Conservation (phyloP, 2,329 filamentous ascomycete species). For the Sclerotinia sclerotiorum region DNA sequence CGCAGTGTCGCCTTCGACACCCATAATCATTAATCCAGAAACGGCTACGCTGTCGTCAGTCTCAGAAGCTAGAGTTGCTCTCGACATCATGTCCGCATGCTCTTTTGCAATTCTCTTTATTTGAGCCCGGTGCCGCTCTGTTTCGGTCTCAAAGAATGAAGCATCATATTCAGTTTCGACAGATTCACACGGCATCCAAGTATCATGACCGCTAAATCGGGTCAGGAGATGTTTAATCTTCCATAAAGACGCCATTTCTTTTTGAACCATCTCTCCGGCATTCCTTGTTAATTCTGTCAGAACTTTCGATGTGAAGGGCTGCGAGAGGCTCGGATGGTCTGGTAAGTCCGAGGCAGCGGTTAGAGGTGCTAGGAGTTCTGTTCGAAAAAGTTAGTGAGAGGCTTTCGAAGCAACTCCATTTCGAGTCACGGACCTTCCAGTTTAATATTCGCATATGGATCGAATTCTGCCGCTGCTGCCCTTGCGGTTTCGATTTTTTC, state of each 20-base stretch:
- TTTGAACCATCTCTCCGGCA: constrained; percentile 68
- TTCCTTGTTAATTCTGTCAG: constrained; percentile 70
- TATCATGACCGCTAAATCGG: constrained; percentile 71
- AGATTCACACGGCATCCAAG: constrained; percentile 61
- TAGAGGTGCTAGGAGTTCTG: constrained; percentile 73
- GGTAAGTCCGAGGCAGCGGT: constrained; percentile 73
- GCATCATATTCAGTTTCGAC: constrained; percentile 58
- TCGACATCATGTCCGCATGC: constrained; percentile 35
- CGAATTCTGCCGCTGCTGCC: constrained; percentile 63
- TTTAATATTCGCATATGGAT: constrained; percentile 71
- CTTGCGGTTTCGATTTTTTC: constrained; percentile 57
- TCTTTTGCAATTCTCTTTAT: constrained; percentile 32
- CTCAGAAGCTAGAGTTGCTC: constrained; percentile 32
- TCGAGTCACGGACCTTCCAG: constrained; percentile 60
- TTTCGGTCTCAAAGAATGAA: constrained; percentile 47
- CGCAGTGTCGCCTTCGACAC: constrained; percentile 16
- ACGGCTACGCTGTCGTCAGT: constrained; percentile 31
- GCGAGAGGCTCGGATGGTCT: constrained; percentile 70
- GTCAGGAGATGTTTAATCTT: constrained; percentile 73
- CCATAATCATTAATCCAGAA: constrained; percentile 22
- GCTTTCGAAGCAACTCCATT: not conserved
- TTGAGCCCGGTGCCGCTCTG: constrained; percentile 31
- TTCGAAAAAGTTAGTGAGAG: constrained; percentile 31
- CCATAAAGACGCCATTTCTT: constrained; percentile 72
- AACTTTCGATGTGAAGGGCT: constrained; percentile 72